Percentiles rank a stretch among this genome's conserved stretches.
These are phyloP conservation scores for Glycine latifolia DNA, from an alignment of 306 rosid species.

Conservation along the genomic window DNA sequence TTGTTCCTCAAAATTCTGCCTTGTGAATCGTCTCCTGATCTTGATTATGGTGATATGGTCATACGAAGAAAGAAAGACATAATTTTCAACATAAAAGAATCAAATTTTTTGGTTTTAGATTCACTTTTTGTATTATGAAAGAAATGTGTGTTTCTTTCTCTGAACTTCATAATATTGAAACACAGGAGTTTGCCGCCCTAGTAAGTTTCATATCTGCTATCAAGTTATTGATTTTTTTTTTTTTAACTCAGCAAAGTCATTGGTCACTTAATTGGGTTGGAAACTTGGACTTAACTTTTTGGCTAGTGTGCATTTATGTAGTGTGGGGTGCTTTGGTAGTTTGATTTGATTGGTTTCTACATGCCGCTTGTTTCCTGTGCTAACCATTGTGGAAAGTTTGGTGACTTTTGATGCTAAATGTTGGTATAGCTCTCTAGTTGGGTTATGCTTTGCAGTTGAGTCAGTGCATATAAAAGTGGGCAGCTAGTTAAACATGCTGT, in stretches of 20 bases:
- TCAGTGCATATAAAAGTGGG: neutral
- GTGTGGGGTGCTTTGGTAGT: conserved; percentile 23
- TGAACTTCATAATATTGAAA: neutral
- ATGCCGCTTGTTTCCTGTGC: neutral
- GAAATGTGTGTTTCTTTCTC: neutral
- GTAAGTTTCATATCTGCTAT: neutral
- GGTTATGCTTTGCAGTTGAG: neutral
- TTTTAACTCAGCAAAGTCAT: no score
- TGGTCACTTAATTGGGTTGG: conserved; percentile 1
- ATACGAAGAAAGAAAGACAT: neutral
- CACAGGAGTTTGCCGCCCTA: neutral
- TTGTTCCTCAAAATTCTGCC: no score
- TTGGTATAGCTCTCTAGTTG: neutral
- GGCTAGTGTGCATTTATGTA: neutral
- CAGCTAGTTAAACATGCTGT: neutral
- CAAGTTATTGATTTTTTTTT: neutral
- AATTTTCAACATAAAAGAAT: neutral
- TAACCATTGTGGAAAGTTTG: neutral
- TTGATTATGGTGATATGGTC: neutral
- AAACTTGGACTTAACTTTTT: neutral
- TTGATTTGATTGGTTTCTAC: conserved; percentile 9
- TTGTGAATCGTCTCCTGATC: neutral
- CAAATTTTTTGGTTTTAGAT: neutral
- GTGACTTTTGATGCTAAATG: conserved; percentile 14
- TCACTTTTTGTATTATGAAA: neutral